These are phyloP conservation scores for Sambucus nigra DNA, from an alignment of 129 eudicot genomes.

Conservation along the genomic window DNA sequence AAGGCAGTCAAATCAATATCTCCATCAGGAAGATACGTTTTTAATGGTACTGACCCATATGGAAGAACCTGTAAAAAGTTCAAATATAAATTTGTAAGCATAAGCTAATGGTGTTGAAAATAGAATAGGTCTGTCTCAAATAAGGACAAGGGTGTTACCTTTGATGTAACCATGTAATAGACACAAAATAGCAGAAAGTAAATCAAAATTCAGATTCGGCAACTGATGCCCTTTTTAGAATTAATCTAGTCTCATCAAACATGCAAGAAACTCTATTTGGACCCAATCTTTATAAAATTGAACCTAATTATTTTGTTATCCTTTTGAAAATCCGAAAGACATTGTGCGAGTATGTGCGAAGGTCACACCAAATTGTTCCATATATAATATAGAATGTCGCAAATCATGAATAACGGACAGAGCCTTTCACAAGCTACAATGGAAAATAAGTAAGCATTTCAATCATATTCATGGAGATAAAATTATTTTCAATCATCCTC, in stretches of 20 bases:
- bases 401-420: not conserved
- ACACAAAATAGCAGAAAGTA: not conserved
- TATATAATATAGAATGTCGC: not conserved
- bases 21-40: slow-evolving; percentile 97
- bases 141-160: too few species aligned
- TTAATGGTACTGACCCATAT: slow-evolving; percentile 91
- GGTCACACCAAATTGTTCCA: not conserved
- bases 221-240: not conserved
- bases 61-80: slow-evolving; percentile 54
- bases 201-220: not conserved
- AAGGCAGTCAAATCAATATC: slow-evolving; percentile 86
- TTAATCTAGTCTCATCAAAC: not conserved
- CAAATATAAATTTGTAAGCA: not conserved
- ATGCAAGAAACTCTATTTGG: not conserved
- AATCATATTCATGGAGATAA: not conserved
- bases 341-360: not conserved
- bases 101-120: not conserved
- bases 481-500: not conserved
- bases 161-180: too few species aligned
- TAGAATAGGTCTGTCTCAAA: not conserved
- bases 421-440: not conserved
- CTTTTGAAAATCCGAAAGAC: not conserved
- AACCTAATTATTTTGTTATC: not conserved
- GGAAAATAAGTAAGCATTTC: not conserved
- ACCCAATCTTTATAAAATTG: not conserved